Base-by-base conservation (phyloP, 345 rosid species). In the Rhizophora apiculata region DNA sequence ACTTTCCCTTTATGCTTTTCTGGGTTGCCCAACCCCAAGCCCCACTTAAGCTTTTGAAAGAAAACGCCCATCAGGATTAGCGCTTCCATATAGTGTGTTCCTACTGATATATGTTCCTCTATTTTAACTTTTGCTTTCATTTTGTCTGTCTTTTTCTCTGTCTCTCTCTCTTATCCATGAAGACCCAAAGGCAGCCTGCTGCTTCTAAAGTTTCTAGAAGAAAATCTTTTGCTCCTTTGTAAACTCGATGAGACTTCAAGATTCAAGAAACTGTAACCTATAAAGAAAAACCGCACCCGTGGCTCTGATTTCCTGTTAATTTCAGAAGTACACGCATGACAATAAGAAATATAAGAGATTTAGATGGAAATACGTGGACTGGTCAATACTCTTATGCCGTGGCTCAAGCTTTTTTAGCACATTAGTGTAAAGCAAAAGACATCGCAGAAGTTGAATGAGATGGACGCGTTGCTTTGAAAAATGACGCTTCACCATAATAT, bases 1-100 rank as follows among this genome's bases (percentile, higher is more conserved):
- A 70, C 77, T 79, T 65, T 29, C 69, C 71, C 77, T 79, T 76
- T 79, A 74, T 76, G 76, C 83, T 82, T 82, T 76, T 60, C 71
- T 72, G 68, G 73, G 62, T 72, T 71, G 56, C 64, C 74, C 78
- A 54, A 68, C 30, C 37, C 72, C 39, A 76, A 53, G 52, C 68
- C 72, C 77, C 67, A 22, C 68, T 76, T 60, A 63, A 71, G 63
- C 59, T 66, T 68, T 54, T 30, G 68, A 65, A 71, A 18, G 49
- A 18, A 18, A 60, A 54, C 34, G 64, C 34, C 49, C 58, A 64
- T 37, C 53, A 70, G 22, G 60, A 74, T 62, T 68, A 10, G 31
- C 31, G 26, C 60, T 70, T 68, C 65, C 63, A 37, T 62, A 18
- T 65, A 55, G 26, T 65, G 48, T 55, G 70, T 32, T 69, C 58